Evolutionary conservation across 768 basidiomycete species (phyloP).

Genomic region (Candolleomyces aberdarensis): DNA sequence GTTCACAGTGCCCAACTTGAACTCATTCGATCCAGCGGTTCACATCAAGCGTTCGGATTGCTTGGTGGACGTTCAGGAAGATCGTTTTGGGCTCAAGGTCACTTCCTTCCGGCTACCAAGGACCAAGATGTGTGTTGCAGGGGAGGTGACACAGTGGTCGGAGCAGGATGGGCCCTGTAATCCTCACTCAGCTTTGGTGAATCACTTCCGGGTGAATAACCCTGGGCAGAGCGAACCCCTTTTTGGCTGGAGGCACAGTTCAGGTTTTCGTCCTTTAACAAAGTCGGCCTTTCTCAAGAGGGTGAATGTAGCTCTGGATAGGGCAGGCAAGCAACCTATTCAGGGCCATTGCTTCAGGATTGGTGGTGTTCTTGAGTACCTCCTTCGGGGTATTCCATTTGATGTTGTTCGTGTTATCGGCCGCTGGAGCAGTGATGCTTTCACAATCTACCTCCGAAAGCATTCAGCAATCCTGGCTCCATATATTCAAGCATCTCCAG

Average conservation of each 20-base stretch:
- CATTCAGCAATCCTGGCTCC: not conserved
- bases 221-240: conserved; percentile 12
- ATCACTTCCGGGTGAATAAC: conserved; percentile 22
- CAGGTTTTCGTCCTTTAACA: not conserved
- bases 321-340: not conserved
- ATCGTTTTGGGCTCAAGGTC: conserved; percentile 19
- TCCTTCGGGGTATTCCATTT: not conserved
- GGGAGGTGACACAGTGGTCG: conserved; percentile 1
- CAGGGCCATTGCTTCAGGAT: not conserved
- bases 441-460: not conserved
- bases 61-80: conserved; percentile 9
- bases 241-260: not conserved
- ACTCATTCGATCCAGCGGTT: conserved; percentile 12
- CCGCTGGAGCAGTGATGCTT: not conserved
- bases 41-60: conserved; percentile 11
- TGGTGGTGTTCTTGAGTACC: not conserved
- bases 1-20: conserved; percentile 14
- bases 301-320: not conserved
- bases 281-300: not conserved
- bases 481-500: not conserved
- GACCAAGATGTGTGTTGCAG: conserved; percentile 19
- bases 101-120: conserved; percentile 23
- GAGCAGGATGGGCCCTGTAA: conserved; percentile 15
- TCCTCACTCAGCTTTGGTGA: conserved; percentile 13
- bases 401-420: not conserved